A percentile compares a stretch with the other conserved stretches of the same genome.
Conservation (phyloP, 108 stramenopile species). For the Cyclotella atomus region DNA sequence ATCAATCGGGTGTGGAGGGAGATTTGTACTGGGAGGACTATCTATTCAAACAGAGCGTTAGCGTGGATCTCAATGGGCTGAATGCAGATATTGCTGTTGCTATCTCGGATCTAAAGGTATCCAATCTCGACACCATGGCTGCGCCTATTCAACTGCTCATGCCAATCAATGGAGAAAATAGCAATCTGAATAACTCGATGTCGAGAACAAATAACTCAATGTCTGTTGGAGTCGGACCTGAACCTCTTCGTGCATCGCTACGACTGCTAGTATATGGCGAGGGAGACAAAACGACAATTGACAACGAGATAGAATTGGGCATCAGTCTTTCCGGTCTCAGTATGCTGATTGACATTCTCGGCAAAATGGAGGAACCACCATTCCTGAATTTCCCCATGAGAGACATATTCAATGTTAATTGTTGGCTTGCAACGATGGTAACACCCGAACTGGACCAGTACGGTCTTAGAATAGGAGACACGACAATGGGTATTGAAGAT, state of each 20-base stretch:
- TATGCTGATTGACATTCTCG: slow-evolving; percentile 42
- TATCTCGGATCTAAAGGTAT: slow-evolving; percentile 52
- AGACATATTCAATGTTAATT: slow-evolving; percentile 53
- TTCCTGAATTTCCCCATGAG: slow-evolving; percentile 59
- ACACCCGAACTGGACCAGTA: slow-evolving; percentile 28
- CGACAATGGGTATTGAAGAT: slow-evolving; percentile 45
- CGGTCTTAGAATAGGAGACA: slow-evolving; percentile 20
- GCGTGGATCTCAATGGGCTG: slow-evolving; percentile 51
- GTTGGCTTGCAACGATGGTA: slow-evolving; percentile 66
- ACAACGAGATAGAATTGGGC: slow-evolving; percentile 52
- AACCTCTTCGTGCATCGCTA: slow-evolving; percentile 41
- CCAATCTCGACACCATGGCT: slow-evolving; percentile 69
- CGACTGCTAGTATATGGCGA: slow-evolving; percentile 34
- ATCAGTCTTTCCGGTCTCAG: slow-evolving; percentile 40
- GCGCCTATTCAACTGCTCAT: slow-evolving; percentile 51
- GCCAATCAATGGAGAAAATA: slow-evolving; percentile 43
- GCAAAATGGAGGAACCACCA: slow-evolving; percentile 48
- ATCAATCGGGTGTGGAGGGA: slow-evolving; percentile 55
- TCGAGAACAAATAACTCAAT: too few relatives aligned
- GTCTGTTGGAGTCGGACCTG: slow-evolving; percentile 58
- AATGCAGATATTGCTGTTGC: slow-evolving; percentile 41
- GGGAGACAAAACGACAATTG: slow-evolving; percentile 49
- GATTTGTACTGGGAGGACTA: slow-evolving; percentile 42
- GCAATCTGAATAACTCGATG: slow-evolving; percentile 56
- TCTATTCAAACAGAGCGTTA: slow-evolving; percentile 33